phyloP scores from a whole-genome alignment of 148 eudicot genomes.

The Polygonum maritimum region DNA sequence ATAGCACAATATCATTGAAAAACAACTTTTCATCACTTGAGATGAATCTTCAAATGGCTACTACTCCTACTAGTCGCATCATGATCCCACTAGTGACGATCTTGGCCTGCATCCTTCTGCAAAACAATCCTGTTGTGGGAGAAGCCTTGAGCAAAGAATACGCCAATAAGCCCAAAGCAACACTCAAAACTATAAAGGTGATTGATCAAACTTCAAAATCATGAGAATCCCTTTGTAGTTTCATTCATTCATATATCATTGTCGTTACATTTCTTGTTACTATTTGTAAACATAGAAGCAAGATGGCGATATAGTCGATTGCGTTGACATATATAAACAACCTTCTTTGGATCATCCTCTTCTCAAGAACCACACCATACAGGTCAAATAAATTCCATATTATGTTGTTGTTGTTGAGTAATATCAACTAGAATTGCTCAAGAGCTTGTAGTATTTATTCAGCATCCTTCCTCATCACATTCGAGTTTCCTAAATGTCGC shows the following conservation, averaged over 20 bases:
- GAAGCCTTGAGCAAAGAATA: background rate
- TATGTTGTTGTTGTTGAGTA: background rate
- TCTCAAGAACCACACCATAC: background rate
- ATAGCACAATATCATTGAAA: too few relatives aligned
- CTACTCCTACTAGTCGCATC: background rate
- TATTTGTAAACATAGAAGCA: background rate
- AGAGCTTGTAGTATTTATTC: too few relatives aligned
- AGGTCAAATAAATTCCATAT: background rate
- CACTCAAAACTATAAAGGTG: background rate
- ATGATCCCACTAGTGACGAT: background rate
- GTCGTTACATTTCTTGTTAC: background rate
- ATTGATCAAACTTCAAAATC: too few relatives aligned
- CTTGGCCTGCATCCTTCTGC: background rate
- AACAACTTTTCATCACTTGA: background rate
- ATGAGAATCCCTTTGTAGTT: too few relatives aligned
- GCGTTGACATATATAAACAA: conserved; percentile 1
- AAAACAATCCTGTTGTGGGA: background rate
- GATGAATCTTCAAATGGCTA: background rate
- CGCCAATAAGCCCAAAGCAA: background rate
- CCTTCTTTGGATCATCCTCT: background rate
- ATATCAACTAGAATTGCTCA: too few relatives aligned
- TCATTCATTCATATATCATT: too few relatives aligned
- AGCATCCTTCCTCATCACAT: too few relatives aligned
- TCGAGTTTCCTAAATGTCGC: too few relatives aligned
- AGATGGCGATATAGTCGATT: background rate